Conservation (phyloP, 345 rosid species). For the Bruguiera parviflora region DNA sequence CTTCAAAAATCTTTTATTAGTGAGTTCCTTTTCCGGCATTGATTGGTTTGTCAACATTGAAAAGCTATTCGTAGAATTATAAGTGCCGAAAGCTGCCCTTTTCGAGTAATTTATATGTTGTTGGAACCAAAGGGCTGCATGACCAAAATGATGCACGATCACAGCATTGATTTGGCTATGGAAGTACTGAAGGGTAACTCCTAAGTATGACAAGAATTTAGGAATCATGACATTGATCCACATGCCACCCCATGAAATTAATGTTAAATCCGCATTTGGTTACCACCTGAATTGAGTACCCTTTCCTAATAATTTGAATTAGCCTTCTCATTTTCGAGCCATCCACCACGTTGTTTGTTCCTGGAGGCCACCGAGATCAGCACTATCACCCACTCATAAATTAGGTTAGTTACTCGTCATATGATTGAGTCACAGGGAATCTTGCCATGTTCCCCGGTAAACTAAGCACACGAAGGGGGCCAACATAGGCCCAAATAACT, state of each 20-base stretch:
- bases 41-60: background rate
- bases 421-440: constrained; percentile 54
- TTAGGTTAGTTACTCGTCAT: constrained; percentile 29
- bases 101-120: background rate
- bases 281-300: background rate
- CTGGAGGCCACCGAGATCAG: constrained; percentile 22
- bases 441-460: constrained; percentile 57
- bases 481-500: constrained; percentile 1
- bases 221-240: constrained; percentile 23
- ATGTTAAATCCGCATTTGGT: background rate
- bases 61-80: constrained; percentile 4
- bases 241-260: constrained; percentile 16
- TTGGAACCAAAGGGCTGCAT: constrained; percentile 17
- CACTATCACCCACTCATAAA: constrained; percentile 15
- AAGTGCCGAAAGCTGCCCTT: constrained; percentile 9
- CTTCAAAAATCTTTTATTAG: no score
- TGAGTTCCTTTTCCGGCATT: no score
- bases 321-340: background rate
- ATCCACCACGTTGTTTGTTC: constrained; percentile 9
- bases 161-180: background rate
- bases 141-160: constrained; percentile 12
- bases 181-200: constrained; percentile 33
- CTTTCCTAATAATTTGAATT: background rate
- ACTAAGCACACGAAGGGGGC: constrained; percentile 13
- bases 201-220: constrained; percentile 45